Evolutionary conservation across 345 rosid genomes (phyloP).

Genomic region (Eucalyptus urophylla): DNA sequence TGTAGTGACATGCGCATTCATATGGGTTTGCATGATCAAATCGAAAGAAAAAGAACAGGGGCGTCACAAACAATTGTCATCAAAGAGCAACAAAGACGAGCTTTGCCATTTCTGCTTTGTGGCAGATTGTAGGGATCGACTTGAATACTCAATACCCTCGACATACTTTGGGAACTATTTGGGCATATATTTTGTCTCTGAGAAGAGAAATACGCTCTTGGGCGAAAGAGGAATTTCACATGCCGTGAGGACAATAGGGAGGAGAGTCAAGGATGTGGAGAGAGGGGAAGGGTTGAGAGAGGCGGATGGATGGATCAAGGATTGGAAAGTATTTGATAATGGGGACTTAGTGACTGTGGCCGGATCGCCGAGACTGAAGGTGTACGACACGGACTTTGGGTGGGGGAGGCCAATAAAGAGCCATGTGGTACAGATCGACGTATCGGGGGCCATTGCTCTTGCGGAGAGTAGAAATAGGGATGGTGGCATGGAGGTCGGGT

Average conservation of each 20-base stretch:
- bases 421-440: background rate
- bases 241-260: slow-evolving; percentile 17
- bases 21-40: background rate
- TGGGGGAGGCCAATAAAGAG: slow-evolving; percentile 28
- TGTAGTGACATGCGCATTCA: background rate
- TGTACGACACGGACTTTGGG: slow-evolving; percentile 9
- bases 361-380: slow-evolving; percentile 9
- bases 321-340: too few species aligned
- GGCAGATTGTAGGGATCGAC: background rate
- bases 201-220: background rate
- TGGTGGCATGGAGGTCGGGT: slow-evolving; percentile 22
- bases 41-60: background rate
- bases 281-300: background rate
- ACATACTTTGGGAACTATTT: slow-evolving; percentile 27
- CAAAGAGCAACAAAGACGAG: background rate
- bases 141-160: background rate
- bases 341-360: background rate
- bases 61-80: background rate
- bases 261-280: slow-evolving; percentile 1
- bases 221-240: slow-evolving; percentile 6
- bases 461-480: slow-evolving; percentile 1
- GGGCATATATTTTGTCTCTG: background rate
- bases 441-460: background rate
- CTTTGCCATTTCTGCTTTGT: background rate
- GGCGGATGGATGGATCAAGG: background rate